Evolutionary conservation across 148 eudicot species (phyloP), one percentile per base, ranked within the genome.

Genomic region (Rhododendron griersonianum): DNA sequence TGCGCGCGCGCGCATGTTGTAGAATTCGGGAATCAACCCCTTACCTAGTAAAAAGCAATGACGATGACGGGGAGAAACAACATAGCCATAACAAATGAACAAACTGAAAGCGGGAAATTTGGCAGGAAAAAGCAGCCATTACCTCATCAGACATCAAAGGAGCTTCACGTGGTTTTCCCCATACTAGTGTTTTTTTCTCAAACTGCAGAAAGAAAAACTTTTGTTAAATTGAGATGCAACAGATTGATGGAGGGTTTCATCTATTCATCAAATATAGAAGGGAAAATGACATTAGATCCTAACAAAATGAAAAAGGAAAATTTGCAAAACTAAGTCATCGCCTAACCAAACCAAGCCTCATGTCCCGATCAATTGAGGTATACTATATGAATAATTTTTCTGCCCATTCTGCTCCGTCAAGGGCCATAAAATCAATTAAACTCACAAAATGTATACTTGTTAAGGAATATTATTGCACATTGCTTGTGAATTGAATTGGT

Each of bases 101-200:
- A 71, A 71, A 30, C 76, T 71, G 16, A n/a, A 11, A 71, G 48
- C 71, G 83, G 59, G 80, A 21, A 87, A 8, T 80, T n/a, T 35
- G 63, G 69, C 82, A 86, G 78, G 77, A 84, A 59, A 87, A 10
- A 84, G 45, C 77, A 28, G 57, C 53, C 69, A 76, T 73, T 91
- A 97, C 99, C 98, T 95, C 98, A 90, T 94, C 93, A 53, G 84
- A 83, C 48, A 88, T 90, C 87, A 97, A 78, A 33, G 98, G 94
- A 84, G 95, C 89, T 85, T 93, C 96, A 15, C 98, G 98, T 85
- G 98, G 98, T 86, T 95, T 93, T 81, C 98, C 98, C 99, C 96
- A 97, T 81, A 93, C 96, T 44, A 93, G 93, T 69, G 94, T 86
- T 84, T 91, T 85, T 87, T 93, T 95, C 78, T 97, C 95, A 76